Base-by-base conservation (phyloP, 441 rosid species). In the Geranium incanum region DNA sequence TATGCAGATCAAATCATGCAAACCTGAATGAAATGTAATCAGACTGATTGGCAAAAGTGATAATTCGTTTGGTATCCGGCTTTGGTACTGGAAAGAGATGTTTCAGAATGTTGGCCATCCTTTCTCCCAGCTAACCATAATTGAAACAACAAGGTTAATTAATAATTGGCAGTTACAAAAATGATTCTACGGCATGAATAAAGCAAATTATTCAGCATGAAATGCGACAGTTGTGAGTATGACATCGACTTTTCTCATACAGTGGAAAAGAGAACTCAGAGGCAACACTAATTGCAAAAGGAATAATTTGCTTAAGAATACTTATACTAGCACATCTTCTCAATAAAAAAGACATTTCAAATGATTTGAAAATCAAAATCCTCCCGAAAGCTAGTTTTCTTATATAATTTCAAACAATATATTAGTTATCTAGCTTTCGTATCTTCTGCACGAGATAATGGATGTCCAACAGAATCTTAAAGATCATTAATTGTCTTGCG, bases 11-110 rank as follows among this genome's bases (percentile, higher is more conserved):
- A 60, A 18, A 6, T 71, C 72, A 28, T 36, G 72, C 82, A 67
- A 80, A 94, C 97, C 99, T 95, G 91, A 95, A 95, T 39, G 97
- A 92, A 50, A 95, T 72, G 59, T 88, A 86, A 81, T 90, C 97
- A 6, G 92, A 83, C 65, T 87, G 86, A 81, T 87, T 92, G 59
- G 97, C 88, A 71, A 92, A 90, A 19, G 97, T 92, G 76, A 95
- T 81, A 9, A 92, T 88, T 9, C 97, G 93, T 68, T 83, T 89
- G 38, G 92, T 76, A 71, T 92, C 96, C 15, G 74, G 83, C 84
- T 92, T 95, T 36, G 97, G 97, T 82, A 85, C 85, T 48, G 97
- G 97, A 82, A 95, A 95, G 55, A 95, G 79, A 83, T 90, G 92
- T 80, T 90, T 95, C 68, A 95, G 82, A 76, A 95, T 81, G 80